phyloP scores from a whole-genome alignment of 2,329 filamentous ascomycete species.

The Helotiales sp. region DNA sequence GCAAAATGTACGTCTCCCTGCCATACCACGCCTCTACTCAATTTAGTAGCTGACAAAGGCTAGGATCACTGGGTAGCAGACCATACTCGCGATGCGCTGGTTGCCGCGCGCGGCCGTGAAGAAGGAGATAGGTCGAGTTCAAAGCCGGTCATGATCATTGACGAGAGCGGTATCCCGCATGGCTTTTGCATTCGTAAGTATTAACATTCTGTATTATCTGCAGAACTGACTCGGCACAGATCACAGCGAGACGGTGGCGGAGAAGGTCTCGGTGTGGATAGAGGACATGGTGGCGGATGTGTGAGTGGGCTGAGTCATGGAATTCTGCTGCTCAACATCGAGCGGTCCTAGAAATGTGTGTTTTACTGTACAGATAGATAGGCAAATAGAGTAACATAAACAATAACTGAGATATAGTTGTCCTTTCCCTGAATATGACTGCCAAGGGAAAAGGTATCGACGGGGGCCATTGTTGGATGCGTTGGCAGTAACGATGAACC shows the following conservation, averaged over 20 bases:
- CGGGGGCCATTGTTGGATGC: too few species aligned
- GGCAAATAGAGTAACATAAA: too few species aligned
- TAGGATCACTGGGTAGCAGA: constrained; percentile 67
- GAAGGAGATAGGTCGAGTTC: constrained; percentile 37
- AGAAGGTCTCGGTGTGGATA: constrained; percentile 51
- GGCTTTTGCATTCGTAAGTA: constrained; percentile 63
- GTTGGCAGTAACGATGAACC: too few species aligned
- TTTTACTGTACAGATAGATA: background rate
- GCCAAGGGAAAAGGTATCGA: too few species aligned
- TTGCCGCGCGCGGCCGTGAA: constrained; percentile 48
- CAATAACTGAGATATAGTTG: too few species aligned
- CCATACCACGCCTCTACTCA: background rate
- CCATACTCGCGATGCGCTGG: constrained; percentile 60
- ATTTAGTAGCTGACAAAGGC: constrained; percentile 6
- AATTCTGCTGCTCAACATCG: too few species aligned
- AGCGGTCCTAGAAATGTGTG: too few species aligned
- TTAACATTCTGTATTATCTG: background rate
- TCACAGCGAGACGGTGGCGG: constrained; percentile 55
- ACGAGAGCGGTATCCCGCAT: constrained; percentile 61
- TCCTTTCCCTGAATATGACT: too few species aligned
- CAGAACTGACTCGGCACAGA: constrained; percentile 39
- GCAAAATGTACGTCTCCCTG: constrained; percentile 46
- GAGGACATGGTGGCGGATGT: constrained; percentile 30
- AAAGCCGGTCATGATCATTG: constrained; percentile 56
- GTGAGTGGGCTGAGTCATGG: background rate